Evolutionary conservation across 805 yeast species (phyloP), one percentile per base, ranked within the genome.

Genomic region (Clavispora santaluciae): DNA sequence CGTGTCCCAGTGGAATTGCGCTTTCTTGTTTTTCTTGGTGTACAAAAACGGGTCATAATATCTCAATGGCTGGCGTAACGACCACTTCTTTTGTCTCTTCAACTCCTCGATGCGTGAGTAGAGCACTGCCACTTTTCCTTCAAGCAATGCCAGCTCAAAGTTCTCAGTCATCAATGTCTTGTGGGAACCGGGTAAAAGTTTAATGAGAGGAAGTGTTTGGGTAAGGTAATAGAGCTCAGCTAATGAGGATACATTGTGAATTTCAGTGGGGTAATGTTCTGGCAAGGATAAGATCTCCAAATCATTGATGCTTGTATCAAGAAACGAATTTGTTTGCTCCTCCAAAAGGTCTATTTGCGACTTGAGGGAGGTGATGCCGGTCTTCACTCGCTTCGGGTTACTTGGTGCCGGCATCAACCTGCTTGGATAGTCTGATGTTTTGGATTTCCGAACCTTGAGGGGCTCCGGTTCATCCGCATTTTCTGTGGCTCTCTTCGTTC

Each of bases 61-160:
- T 47, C 76, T 73, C 39, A 75, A 69, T 0, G 95, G 95, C 59
- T 93, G 99, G 39, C 95, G 73, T 39, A 93, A 67, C 17, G 95
- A 83, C 98, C 99, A 93, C 53, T 86, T 81, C 2, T 86, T 85
- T 43, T 83, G 83, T 35, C 95, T 71, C 59, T 88, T 87, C 47
- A 93, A 70, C 59, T 91, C 98, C 56, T 91, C 98, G 35, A 93
- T 90, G 45, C 98, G 72, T 2, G 95, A 84, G 53, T 88, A 85
- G 15, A 88, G 79, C 9, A 89, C 96, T 0, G 95, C 86, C 3
- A 91, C 81, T 57, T 90, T 85, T 3, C 96, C 96, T 57, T 93
- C 99, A 11, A 87, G 76, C 24, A 90, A 66, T 0, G 95, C 86
- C 53, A 84, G 77, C 55, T 88, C 95, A 63, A 79, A 93, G 42